Evolutionary conservation across 192 early-diverging fungal genomes (phyloP), one percentile per base, ranked within the genome.

Genomic region (Coemansia sp.): DNA sequence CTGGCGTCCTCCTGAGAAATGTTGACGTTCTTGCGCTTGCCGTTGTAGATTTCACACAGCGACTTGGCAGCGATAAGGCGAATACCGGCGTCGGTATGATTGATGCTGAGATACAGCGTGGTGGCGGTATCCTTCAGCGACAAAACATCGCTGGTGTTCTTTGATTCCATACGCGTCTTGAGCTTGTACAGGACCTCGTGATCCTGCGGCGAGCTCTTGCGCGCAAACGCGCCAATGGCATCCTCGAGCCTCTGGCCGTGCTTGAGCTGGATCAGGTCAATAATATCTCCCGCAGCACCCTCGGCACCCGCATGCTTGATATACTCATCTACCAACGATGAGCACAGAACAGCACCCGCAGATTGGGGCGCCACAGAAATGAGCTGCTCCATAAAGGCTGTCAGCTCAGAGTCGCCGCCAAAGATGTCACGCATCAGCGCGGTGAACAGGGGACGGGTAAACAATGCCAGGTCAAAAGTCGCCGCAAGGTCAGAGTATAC

Each of bases 101-200:
- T 81, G 40, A 95, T 71, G 73, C 86, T 85, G 42, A 94, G 79
- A 52, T 80, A 94, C 18, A 95, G 64, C 3, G 89, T 92, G 1
- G 90, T 92, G 39, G 82, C 81, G 4, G 81, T 78, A 34, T 85
- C 83, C 47, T 81, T 72, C 10, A 93, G 59, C 2, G 85, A 60
- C 50, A 76, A 19, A 19, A 50, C 55, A 22, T 47, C 32, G 53
- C 72, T 67, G 5, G 38, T 37, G 9, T 20, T 5, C 30, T 5
- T 36, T 9, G 44, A 26, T 4, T 43, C 38, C 1, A 45, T 48
- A 17, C 55, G 51, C 46, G 53, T 45, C 42, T 74, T 62, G 46
- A 74, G 58, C 37, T 32, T 33, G 29, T 74, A 67, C 33, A 74
- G 49, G n/a, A 58, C 40, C 36, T 30, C 34, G 37, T 67, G 71